These are phyloP conservation scores for Parmales sp. DNA, from an alignment of 108 stramenopile species.

Conservation along the genomic window DNA sequence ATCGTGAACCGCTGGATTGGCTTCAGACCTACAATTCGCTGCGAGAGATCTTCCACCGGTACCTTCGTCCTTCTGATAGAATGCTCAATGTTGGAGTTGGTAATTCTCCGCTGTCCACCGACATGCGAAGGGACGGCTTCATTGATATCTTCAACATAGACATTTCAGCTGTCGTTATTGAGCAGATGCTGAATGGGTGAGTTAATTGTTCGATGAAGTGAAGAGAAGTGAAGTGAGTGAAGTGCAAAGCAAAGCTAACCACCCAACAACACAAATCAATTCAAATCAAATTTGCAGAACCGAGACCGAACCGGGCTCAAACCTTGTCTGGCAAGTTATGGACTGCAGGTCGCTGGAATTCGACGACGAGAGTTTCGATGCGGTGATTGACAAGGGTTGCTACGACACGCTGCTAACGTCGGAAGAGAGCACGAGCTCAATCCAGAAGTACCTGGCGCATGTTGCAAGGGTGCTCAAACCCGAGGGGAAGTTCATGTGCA, in stretches of 20 bases:
- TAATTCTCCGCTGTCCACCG: conserved; percentile 27
- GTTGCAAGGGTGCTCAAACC: conserved; percentile 52
- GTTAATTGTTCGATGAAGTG: too few species aligned
- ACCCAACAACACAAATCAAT: too few species aligned
- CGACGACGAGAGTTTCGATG: conserved; percentile 48
- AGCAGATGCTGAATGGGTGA: conserved; percentile 43
- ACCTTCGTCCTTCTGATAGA: conserved; percentile 36
- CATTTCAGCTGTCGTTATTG: conserved; percentile 41
- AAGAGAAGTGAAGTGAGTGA: too few species aligned
- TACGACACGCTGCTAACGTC: conserved; percentile 52
- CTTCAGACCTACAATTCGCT: conserved; percentile 38
- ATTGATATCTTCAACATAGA: conserved; percentile 47
- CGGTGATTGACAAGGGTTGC: conserved; percentile 54
- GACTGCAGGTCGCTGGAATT: conserved; percentile 35
- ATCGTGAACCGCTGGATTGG: conserved; percentile 62
- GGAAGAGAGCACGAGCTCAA: conserved; percentile 44
- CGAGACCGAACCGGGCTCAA: too few species aligned
- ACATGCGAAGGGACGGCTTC: conserved; percentile 19
- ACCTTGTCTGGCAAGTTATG: conserved; percentile 3
- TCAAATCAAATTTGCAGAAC: too few species aligned
- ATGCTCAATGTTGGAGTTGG: conserved; percentile 47
- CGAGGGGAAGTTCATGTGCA: conserved; percentile 41
- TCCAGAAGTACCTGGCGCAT: conserved; percentile 46
- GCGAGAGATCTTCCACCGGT: conserved; percentile 27
- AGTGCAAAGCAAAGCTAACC: too few species aligned